A percentile compares a stretch with the other conserved stretches of the same genome.
Conservation (phyloP, 2,329 filamentous ascomycete genomes). For the Pseudogymnoascus sp. region DNA sequence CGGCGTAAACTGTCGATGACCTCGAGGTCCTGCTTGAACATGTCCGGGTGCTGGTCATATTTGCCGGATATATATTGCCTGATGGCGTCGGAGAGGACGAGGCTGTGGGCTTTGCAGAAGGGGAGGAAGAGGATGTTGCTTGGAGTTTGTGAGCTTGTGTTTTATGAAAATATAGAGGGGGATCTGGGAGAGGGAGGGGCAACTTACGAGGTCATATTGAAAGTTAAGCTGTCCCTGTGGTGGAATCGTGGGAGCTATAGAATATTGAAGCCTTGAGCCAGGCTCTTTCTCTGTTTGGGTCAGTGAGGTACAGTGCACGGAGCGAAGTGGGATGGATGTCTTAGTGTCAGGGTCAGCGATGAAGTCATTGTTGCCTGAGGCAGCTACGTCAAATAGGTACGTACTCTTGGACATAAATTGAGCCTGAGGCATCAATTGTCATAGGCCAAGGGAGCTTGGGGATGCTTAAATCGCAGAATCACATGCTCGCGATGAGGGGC, state of each 20-base stretch:
- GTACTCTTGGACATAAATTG: neutral
- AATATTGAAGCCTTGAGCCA: neutral
- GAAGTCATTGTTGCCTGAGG: constrained; percentile 8
- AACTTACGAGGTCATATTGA: neutral
- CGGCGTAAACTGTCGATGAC: constrained; percentile 74
- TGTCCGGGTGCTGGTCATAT: constrained; percentile 97
- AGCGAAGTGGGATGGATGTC: neutral
- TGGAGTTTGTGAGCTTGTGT: neutral
- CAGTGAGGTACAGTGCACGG: neutral
- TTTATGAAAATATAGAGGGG: neutral
- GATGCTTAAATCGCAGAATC: neutral
- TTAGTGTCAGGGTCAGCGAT: neutral
- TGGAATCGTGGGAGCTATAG: neutral
- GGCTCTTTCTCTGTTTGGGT: neutral
- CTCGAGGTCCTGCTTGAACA: constrained; percentile 85
- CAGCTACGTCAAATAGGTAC: neutral
- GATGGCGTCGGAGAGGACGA: constrained; percentile 74
- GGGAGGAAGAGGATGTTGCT: constrained; percentile 41
- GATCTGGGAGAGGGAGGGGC: neutral
- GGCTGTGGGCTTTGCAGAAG: constrained; percentile 75
- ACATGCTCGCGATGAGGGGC: neutral
- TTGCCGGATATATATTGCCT: constrained; percentile 94
- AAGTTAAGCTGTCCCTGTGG: neutral
- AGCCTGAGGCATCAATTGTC: neutral
- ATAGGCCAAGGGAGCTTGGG: neutral